Evolutionary conservation across 371 early-diverging fungal genomes (phyloP).

Genomic region (Mucor sp.): DNA sequence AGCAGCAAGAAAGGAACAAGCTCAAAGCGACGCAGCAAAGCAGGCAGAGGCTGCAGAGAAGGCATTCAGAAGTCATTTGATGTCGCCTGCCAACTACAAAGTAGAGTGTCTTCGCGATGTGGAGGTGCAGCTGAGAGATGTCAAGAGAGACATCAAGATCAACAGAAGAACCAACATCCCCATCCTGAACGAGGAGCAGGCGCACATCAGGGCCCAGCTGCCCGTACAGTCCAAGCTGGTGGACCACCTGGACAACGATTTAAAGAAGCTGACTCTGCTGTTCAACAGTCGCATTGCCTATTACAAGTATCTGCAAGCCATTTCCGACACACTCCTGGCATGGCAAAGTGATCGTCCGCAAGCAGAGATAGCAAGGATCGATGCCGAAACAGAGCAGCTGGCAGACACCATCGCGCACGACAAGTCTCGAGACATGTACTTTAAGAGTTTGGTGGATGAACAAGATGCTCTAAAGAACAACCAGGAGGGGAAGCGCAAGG

Average conservation of each 20-base stretch:
- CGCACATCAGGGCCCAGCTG: neutral
- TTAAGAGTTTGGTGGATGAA: constrained; percentile 38
- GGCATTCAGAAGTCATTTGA: constrained; percentile 5
- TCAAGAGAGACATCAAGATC: neutral
- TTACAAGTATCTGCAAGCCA: constrained; percentile 55
- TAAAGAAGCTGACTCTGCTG: constrained; percentile 32
- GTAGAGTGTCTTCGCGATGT: constrained; percentile 15
- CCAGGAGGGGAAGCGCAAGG: constrained; percentile 9
- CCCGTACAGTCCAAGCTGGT: constrained; percentile 28
- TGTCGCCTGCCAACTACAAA: neutral
- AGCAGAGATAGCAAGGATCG: constrained; percentile 25
- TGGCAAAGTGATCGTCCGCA: constrained; percentile 33
- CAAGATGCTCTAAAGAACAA: constrained; percentile 15
- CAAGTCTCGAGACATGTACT: constrained; percentile 40
- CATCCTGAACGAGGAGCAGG: neutral
- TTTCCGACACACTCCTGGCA: constrained; percentile 50
- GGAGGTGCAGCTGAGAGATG: neutral
- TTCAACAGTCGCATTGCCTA: constrained; percentile 57
- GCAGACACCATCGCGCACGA: constrained; percentile 29
- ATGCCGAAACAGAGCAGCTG: constrained; percentile 28
- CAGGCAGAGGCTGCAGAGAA: neutral
- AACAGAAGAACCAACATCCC: neutral
- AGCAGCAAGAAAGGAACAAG: neutral
- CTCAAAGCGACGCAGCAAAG: neutral
- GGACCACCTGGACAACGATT: constrained; percentile 36